Percentiles rank a stretch among this genome's conserved stretches.
Evolutionary conservation across 345 rosid species (phyloP).

Genomic region (Schrenkiella parvula): DNA sequence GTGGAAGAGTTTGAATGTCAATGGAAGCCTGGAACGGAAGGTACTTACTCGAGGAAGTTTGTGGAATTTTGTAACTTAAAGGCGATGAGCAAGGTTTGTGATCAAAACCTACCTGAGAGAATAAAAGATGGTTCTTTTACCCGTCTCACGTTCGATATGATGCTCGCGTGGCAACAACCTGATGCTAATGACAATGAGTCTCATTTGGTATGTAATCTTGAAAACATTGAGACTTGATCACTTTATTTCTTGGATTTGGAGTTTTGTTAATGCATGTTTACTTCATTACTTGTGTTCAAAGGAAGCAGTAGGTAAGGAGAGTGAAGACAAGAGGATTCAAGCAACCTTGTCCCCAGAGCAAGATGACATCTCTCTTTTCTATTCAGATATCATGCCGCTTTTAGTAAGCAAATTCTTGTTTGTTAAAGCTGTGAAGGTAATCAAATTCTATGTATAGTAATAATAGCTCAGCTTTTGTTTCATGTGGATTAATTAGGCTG

Average conservation of each 20-base stretch:
- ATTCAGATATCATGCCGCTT: slow-evolving; percentile 86
- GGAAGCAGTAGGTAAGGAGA: slow-evolving; percentile 64
- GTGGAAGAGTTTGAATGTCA: slow-evolving; percentile 60
- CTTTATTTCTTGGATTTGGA: background rate
- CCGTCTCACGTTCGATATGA: slow-evolving; percentile 69
- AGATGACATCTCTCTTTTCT: slow-evolving; percentile 79
- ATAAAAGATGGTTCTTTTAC: slow-evolving; percentile 64
- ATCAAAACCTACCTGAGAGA: slow-evolving; percentile 46
- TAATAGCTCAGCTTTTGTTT: background rate
- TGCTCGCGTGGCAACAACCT: slow-evolving; percentile 91
- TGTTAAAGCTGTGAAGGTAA: background rate
- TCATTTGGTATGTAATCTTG: slow-evolving; percentile 13
- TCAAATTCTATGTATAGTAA: background rate
- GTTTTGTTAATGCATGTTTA: background rate
- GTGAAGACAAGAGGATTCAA: slow-evolving; percentile 50
- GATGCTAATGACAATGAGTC: slow-evolving; percentile 41
- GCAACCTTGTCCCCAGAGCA: slow-evolving; percentile 39
- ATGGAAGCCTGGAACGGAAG: slow-evolving; percentile 49
- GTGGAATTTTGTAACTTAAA: slow-evolving; percentile 69
- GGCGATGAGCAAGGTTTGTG: slow-evolving; percentile 39
- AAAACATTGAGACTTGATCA: background rate
- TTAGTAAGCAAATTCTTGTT: slow-evolving; percentile 49
- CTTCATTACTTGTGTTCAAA: slow-evolving; percentile 26
- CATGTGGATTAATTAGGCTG: slow-evolving; percentile 47
- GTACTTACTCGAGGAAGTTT: slow-evolving; percentile 56